These are phyloP conservation scores for Phyllosticta citriasiana DNA, from an alignment of 2,329 filamentous ascomycete genomes.

Conservation along the genomic window DNA sequence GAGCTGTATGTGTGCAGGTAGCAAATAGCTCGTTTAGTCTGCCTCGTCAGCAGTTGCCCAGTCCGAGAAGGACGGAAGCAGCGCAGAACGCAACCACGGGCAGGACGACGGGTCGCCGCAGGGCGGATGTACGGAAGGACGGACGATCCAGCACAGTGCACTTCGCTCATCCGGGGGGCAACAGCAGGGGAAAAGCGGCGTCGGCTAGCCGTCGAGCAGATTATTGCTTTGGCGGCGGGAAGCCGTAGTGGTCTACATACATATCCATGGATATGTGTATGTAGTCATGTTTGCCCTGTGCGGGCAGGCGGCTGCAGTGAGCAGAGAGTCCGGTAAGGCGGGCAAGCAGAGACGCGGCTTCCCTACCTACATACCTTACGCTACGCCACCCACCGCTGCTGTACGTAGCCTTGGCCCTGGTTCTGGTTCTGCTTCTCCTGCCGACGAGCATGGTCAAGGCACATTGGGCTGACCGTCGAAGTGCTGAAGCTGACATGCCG, in stretches of 20 bases:
- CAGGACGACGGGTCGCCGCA: not conserved
- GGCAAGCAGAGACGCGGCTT: not conserved
- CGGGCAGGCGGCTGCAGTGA: not conserved
- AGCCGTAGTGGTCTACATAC: not conserved
- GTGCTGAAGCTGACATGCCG: not conserved
- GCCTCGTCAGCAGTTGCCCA: too few relatives aligned
- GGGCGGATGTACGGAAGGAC: not conserved
- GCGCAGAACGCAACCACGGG: not conserved
- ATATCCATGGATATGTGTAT: too few relatives aligned
- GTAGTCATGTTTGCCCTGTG: not conserved
- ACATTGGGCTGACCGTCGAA: not conserved
- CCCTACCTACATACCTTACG: not conserved
- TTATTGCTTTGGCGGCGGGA: not conserved
- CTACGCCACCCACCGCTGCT: too few relatives aligned
- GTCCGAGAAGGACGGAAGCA: too few relatives aligned
- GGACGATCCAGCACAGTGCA: not conserved
- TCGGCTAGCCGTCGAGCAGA: not conserved
- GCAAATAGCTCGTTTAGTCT: not conserved
- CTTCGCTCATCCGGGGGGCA: not conserved
- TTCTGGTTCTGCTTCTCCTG: not conserved
- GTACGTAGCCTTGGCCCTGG: not conserved
- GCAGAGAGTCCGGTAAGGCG: not conserved
- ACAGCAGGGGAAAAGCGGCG: not conserved
- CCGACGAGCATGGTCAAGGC: not conserved
- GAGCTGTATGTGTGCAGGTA: too few relatives aligned